These are phyloP conservation scores for Pisolithus thermaeus DNA, from an alignment of 1,284 basidiomycete genomes.

Conservation along the genomic window DNA sequence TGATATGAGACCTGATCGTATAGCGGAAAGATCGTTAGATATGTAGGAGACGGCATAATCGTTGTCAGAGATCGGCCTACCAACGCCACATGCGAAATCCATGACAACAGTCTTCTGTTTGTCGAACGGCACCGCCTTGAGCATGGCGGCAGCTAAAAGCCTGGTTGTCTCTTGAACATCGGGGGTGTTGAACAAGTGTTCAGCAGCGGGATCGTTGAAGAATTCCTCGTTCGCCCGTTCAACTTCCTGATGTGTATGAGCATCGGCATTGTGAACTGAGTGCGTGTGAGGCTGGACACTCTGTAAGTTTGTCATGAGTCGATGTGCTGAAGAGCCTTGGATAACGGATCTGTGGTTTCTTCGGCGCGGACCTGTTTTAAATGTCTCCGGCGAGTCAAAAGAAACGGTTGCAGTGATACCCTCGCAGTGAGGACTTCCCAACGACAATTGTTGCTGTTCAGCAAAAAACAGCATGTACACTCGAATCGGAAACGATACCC, in stretches of 20 bases:
- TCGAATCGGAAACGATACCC: too few species aligned
- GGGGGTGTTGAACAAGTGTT: conserved; percentile 18
- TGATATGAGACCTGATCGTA: conserved; percentile 40
- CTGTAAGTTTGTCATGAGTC: neutral
- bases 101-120: conserved; percentile 47
- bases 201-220: conserved; percentile 1
- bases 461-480: too few species aligned
- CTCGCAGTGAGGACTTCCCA: too few species aligned
- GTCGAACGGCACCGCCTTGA: conserved; percentile 43
- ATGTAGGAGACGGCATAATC: neutral
- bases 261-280: neutral
- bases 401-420: neutral
- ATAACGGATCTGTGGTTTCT: neutral
- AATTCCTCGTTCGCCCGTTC: neutral
- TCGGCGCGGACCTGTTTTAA: neutral
- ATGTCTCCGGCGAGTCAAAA: neutral
- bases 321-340: neutral
- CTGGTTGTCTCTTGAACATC: conserved; percentile 19
- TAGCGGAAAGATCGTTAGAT: too few species aligned
- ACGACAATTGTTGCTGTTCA: too few species aligned
- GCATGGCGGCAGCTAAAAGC: conserved; percentile 36
- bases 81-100: conserved; percentile 62
- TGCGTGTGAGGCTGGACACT: neutral
- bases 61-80: conserved; percentile 28
- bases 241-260: neutral